Base-by-base conservation (phyloP, 345 rosid genomes). In the Linum tenue region DNA sequence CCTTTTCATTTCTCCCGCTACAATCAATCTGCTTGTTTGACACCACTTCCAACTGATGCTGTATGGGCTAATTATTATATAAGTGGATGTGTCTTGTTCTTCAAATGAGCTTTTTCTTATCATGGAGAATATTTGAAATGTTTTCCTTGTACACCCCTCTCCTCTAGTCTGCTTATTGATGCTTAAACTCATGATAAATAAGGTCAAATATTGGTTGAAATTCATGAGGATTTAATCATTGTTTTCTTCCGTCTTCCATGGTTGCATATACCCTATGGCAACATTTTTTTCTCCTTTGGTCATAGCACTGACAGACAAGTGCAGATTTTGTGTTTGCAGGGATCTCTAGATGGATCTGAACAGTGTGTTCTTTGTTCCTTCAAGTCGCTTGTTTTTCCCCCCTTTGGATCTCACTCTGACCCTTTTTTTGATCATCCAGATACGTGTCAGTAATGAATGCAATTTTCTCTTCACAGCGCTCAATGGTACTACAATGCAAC, bases 261-360 rank as follows among this genome's bases (percentile, higher is more conserved):
- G 9, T 41, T 48, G 12, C 53, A 48, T 9, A 5, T 48, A 41
- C 44, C 31, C 44, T 41, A 8, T 41, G 0, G 44, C 37, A 3
- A 12, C 39, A 35, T 48, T n/a, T 35, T n/a, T 59, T 40, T 2
- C 56, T 66, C 40, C 39, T 57, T 50, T 22, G 31, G 60, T 31
- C 6, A 22, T 50, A 56, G 12, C 67, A 64, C 76, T 77, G 64
- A 59, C 59, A 50, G 65, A 37, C 73, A 64, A 61, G 50, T 51
- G 69, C 96, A 94, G 97, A 90, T 90, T 77, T 72, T 90, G 71
- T 94, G 99, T 76, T 81, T 94, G 92, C 99, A 88, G 82, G 99
- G 97, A 71, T 88, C 99, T 12, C 89, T 85, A 3, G 99, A 90
- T 82, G 99, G 96, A 64, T 92, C 97, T 39, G 97, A 90, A 76